These are phyloP conservation scores for Fusarium sublunatum DNA, from an alignment of 2,329 filamentous ascomycete genomes.

Conservation along the genomic window DNA sequence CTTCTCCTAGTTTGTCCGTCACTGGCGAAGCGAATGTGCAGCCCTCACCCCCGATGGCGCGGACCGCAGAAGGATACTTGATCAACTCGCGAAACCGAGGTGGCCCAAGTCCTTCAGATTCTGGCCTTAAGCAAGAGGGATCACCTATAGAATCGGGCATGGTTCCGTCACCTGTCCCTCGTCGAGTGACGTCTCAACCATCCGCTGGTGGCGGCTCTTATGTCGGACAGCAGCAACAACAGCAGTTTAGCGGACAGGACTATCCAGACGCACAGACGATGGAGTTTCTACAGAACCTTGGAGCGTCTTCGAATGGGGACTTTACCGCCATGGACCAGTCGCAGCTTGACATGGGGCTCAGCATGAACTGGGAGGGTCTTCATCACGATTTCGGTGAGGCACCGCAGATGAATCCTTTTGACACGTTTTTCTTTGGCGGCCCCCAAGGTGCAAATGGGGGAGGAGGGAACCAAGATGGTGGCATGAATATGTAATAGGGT, in stretches of 20 bases:
- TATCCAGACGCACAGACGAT: conserved; percentile 63
- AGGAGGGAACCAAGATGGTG: conserved; percentile 38
- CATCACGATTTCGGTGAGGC: conserved; percentile 71
- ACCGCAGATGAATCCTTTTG: conserved; percentile 74
- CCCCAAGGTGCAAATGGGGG: conserved; percentile 52
- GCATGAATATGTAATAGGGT: conserved; percentile 44
- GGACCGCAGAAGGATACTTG: conserved; percentile 49
- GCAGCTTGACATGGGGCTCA: conserved; percentile 73
- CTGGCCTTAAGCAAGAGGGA: conserved; percentile 47
- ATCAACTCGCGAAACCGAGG: conserved; percentile 46
- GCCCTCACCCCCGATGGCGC: conserved; percentile 54
- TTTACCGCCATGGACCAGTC: conserved; percentile 55
- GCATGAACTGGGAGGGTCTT: conserved; percentile 72
- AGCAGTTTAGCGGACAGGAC: conserved; percentile 53
- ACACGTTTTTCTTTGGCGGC: conserved; percentile 77
- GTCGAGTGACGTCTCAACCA: conserved; percentile 51
- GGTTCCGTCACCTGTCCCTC: conserved; percentile 58
- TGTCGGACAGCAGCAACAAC: conserved; percentile 48
- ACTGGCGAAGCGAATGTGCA: conserved; percentile 52
- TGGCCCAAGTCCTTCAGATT: conserved; percentile 48
- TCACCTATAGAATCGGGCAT: conserved; percentile 56
- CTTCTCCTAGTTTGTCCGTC: conserved; percentile 55
- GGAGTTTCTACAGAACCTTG: conserved; percentile 65
- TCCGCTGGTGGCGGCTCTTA: conserved; percentile 48
- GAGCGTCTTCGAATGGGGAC: conserved; percentile 48